Percentiles rank a stretch among this genome's conserved stretches.
Conservation (phyloP, 768 basidiomycete genomes). For the Boletus fagicola region DNA sequence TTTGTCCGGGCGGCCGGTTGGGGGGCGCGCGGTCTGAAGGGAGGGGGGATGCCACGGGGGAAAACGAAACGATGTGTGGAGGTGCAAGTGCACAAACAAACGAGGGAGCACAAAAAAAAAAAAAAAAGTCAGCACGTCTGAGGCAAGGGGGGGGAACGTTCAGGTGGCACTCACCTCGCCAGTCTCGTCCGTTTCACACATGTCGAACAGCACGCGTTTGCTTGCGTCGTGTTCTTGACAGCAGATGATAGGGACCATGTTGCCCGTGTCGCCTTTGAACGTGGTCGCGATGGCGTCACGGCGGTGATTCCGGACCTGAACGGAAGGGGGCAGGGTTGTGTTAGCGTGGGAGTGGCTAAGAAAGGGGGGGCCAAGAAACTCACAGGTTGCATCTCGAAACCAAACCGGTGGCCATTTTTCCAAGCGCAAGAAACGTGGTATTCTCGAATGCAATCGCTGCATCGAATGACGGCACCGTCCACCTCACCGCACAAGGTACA, state of each 20-base stretch:
- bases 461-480: conserved; percentile 80
- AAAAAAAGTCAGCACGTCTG: conserved; percentile 11
- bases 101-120: neutral
- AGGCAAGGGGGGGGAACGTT: neutral
- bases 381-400: conserved; percentile 88
- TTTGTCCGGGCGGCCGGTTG: too few species aligned
- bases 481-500: conserved; percentile 72
- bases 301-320: conserved; percentile 73
- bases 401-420: conserved; percentile 79
- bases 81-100: neutral
- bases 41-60: neutral
- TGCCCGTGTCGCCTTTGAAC: conserved; percentile 77
- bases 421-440: conserved; percentile 93
- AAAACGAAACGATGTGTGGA: neutral
- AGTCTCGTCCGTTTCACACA: conserved; percentile 82
- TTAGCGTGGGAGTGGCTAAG: neutral
- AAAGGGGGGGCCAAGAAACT: conserved; percentile 24
- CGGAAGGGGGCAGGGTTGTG: neutral
- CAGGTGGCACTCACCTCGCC: conserved; percentile 60
- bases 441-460: conserved; percentile 75
- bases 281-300: conserved; percentile 65
- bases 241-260: conserved; percentile 72
- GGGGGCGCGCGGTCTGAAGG: conserved; percentile 78
- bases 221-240: conserved; percentile 74
- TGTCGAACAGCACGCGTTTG: conserved; percentile 69